Base-by-base conservation (phyloP, 2,329 filamentous ascomycete genomes). In the Penicillium sp. region DNA sequence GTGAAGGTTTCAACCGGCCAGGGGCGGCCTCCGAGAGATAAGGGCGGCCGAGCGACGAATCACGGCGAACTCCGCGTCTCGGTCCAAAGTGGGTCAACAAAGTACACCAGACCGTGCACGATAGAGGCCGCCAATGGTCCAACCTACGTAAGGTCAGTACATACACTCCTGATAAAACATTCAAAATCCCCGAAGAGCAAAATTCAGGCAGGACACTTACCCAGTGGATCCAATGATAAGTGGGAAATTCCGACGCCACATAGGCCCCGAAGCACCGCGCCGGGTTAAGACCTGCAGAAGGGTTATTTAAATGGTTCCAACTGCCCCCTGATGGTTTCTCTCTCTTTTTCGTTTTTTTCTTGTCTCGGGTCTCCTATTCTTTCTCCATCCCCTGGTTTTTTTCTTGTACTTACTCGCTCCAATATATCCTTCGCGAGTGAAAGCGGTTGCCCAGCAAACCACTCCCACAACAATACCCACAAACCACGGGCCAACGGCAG, bases 401-500 rank as follows among this genome's bases (percentile, higher is more conserved):
- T 50, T 26, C 8, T 45, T 35, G 14, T 19, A 61, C 63, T 50
- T 62, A 71, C 68, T 70, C 10, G 77, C 75, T 45, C 79, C 78
- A 10, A 70, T 71, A 62, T 78, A 81, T 3, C 78, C 78, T 0
- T 71, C 69, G 1, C 72, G 68, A 4, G 71, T 72, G 43, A 75
- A 77, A 8, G 72, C 74, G 7, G 75, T 75, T 3, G 72, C 67
- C 58, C 77, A 77, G 0, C 69, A 67, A 3, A 75, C 60, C 5
- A 78, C 52, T 0, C 75, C 78, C 11, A 79, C 58, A 0, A 69
- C 68, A 14, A 78, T 55, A 7, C 81, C 78, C 16, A 83, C 80
- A 10, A 85, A 69, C 27, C 82, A 72, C 0, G 82, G 81, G 0
- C 77, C 77, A 1, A 82, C 67, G 1, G 80, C 77, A 5, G 79